These are phyloP conservation scores for Aureobasidium zeae DNA, from an alignment of 2,329 filamentous ascomycete genomes.

Conservation along the genomic window DNA sequence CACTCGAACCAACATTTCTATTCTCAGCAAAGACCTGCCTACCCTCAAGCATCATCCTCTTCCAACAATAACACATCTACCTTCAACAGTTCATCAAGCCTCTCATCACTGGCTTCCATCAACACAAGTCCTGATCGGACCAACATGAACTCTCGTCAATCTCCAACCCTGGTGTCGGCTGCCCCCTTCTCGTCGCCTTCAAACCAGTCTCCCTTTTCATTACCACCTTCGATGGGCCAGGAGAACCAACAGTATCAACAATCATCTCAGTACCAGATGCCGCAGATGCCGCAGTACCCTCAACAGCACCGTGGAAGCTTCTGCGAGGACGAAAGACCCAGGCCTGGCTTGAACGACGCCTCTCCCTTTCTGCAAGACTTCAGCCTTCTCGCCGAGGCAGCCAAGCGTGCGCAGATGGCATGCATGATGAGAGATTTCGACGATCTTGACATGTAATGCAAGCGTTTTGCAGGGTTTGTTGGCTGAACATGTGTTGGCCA, in stretches of 20 bases:
- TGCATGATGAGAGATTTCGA: slow-evolving; percentile 81
- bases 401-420: slow-evolving; percentile 84
- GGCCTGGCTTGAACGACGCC: slow-evolving; percentile 36
- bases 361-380: slow-evolving; percentile 67
- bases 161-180: slow-evolving; percentile 29
- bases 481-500: slow-evolving; percentile 2
- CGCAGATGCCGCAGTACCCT: slow-evolving; percentile 22
- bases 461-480: neutral
- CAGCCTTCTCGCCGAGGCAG: slow-evolving; percentile 81
- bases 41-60: slow-evolving; percentile 27
- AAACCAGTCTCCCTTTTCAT: slow-evolving; percentile 24
- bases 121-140: slow-evolving; percentile 19
- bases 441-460: slow-evolving; percentile 48
- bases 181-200: slow-evolving; percentile 27
- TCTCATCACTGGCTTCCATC: slow-evolving; percentile 30
- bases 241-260: slow-evolving; percentile 21
- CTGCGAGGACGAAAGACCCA: slow-evolving; percentile 22
- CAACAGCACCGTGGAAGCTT: slow-evolving; percentile 22
- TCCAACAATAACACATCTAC: slow-evolving; percentile 25
- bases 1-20: slow-evolving; percentile 14
- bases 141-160: slow-evolving; percentile 24
- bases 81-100: slow-evolving; percentile 36
- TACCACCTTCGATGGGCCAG: slow-evolving; percentile 22
- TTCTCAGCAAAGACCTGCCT: slow-evolving; percentile 26
- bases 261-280: too few relatives aligned